Evolutionary conservation across 768 basidiomycete genomes (phyloP).

Genomic region (Tricholoma matsutake): DNA sequence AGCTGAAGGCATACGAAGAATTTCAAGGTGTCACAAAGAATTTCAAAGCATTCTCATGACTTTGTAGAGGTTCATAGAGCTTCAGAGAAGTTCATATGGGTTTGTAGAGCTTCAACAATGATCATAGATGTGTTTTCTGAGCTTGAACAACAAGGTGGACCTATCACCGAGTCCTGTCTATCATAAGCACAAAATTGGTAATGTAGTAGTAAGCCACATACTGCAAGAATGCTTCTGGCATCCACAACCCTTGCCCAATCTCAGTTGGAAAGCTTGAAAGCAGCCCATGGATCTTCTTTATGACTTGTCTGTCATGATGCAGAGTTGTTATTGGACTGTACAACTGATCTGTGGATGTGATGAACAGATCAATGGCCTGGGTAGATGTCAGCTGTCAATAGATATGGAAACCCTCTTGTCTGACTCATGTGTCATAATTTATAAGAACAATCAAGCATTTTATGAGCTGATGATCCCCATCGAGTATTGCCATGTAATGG

Average conservation of each 20-base stretch:
- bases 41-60: too few relatives aligned
- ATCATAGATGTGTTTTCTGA: too few relatives aligned
- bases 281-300: constrained; percentile 23
- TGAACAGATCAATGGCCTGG: constrained; percentile 10
- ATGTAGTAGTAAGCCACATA: neutral
- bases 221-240: constrained; percentile 10
- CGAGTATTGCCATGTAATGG: constrained; percentile 22
- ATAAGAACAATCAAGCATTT: constrained; percentile 18
- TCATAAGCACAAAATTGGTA: neutral
- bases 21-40: too few relatives aligned
- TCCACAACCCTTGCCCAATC: constrained; percentile 20
- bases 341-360: constrained; percentile 14
- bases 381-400: neutral
- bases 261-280: constrained; percentile 11
- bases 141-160: too few relatives aligned
- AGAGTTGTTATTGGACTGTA: constrained; percentile 26
- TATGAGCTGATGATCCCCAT: constrained; percentile 22
- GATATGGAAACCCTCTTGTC: neutral
- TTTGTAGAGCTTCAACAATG: too few relatives aligned
- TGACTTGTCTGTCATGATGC: constrained; percentile 3
- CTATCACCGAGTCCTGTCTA: constrained; percentile 12
- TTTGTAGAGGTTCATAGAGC: too few relatives aligned
- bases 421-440: constrained; percentile 12
- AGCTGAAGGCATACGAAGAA: too few relatives aligned
- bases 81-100: too few relatives aligned